Percentiles rank a stretch among this genome's conserved stretches.
Evolutionary conservation across 2,329 filamentous ascomycete genomes (phyloP).

Genomic region (Coniochaeta sp.): DNA sequence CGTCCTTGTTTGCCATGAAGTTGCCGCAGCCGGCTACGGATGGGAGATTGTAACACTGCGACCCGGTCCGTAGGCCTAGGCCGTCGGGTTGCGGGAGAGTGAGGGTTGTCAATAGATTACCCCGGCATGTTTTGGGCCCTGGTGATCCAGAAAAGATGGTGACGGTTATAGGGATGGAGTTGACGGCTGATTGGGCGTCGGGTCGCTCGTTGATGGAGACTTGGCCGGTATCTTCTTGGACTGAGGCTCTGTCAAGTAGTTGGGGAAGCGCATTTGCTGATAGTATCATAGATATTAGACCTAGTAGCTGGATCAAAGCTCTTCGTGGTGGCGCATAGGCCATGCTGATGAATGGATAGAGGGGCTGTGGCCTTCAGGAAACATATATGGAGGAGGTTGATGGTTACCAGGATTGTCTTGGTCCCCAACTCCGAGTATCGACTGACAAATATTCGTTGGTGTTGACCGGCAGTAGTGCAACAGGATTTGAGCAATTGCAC

Average conservation of each 20-base stretch:
- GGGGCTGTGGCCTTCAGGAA: background rate
- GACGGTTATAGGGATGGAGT: slow-evolving; percentile 37
- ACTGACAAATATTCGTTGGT: background rate
- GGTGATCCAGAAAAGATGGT: slow-evolving; percentile 31
- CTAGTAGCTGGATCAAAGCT: background rate
- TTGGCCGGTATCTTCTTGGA: slow-evolving; percentile 17
- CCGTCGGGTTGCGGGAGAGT: slow-evolving; percentile 16
- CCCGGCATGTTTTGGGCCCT: slow-evolving; percentile 27
- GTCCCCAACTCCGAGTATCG: background rate
- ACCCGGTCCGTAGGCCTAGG: slow-evolving; percentile 12
- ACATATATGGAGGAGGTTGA: background rate
- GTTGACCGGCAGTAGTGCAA: background rate
- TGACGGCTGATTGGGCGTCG: slow-evolving; percentile 29
- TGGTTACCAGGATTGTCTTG: background rate
- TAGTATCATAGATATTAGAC: background rate
- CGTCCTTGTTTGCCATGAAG: slow-evolving; percentile 26
- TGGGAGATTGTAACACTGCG: slow-evolving; percentile 26
- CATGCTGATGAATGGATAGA: background rate
- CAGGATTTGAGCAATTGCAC: background rate
- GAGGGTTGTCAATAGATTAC: slow-evolving; percentile 18
- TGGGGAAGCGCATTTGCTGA: slow-evolving; percentile 3
- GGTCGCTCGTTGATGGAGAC: slow-evolving; percentile 32
- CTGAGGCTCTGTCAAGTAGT: slow-evolving; percentile 9
- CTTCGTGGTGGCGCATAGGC: background rate
- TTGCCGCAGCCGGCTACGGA: slow-evolving; percentile 23